Base-by-base conservation (phyloP, 2,329 filamentous ascomycete species). In the Nothophoma quercina region DNA sequence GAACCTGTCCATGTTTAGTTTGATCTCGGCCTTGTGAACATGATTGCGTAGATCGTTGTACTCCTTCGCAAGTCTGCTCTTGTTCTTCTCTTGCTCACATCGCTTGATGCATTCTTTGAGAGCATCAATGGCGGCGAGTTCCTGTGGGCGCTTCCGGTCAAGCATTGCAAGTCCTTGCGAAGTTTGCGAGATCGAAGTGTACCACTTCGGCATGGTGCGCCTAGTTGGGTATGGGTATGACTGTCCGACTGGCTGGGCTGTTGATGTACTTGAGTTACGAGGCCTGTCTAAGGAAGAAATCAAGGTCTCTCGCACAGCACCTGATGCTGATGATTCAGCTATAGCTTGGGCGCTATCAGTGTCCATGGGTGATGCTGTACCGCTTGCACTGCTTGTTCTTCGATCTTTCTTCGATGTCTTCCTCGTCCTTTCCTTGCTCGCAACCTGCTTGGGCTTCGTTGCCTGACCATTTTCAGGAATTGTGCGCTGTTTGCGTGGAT, bases 1-100 rank as follows among this genome's bases (percentile, higher is more conserved):
- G 16, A 61, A 59, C 0, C 50, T 58, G 13, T 67, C 64, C 9
- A 79, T 72, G 0, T 56, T 36, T 0, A 74, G 48, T 2, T 22
- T 34, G 30, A 79, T 76, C 10, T 75, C 68, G 0, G 77, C 66
- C 19, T 72, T 69, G 55, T 80, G 77, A 0, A 80, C 58, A 2
- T 64, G 52, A 2, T 71, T 50, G 1, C 75, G 65, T 5, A 79
- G 69, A 6, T 70, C 55, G 5, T 72, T 62, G 41, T 75, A 67
- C 1, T 62, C 42, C 9, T 50, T 44, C 3, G 41, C 21, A 5
- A 62, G 58, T 9, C 32, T 40, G 6, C 5, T 33, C 8, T 42
- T 41, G 4, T 7, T 41, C 2, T 48, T 30, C 5, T 48, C 35
- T 7, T 51, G 16, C 22, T 67, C 61, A 38, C 69, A 67, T 9